phyloP scores from a whole-genome alignment of 441 rosid species.

The Arabidopsis lyrata region DNA sequence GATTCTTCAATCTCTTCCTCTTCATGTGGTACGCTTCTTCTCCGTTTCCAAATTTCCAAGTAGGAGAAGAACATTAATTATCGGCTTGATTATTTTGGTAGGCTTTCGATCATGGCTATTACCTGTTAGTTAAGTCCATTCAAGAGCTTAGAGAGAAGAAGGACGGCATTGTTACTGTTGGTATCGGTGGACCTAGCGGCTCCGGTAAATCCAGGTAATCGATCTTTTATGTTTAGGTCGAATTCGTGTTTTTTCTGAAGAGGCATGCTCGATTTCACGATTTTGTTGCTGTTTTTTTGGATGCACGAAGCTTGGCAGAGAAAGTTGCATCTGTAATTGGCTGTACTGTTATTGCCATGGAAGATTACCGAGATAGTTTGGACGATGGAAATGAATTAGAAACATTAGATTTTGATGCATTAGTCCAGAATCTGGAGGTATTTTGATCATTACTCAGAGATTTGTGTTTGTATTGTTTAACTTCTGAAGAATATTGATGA shows the following conservation, averaged over 20 bases:
- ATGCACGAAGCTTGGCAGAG: slow-evolving; percentile 85
- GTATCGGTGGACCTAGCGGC: slow-evolving; percentile 98
- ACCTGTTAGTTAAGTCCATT: slow-evolving; percentile 84
- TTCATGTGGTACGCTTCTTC: slow-evolving; percentile 73
- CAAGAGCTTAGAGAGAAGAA: slow-evolving; percentile 97
- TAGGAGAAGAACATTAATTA: background rate
- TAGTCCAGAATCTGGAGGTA: slow-evolving; percentile 90
- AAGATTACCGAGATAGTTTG: slow-evolving; percentile 77
- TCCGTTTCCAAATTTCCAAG: background rate
- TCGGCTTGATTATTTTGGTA: slow-evolving; percentile 44
- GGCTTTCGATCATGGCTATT: slow-evolving; percentile 95
- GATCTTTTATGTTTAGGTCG: slow-evolving; percentile 11
- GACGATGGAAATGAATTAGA: slow-evolving; percentile 92
- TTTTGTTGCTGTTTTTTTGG: slow-evolving; percentile 31
- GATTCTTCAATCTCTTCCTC: slow-evolving; percentile 92
- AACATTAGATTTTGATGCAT: slow-evolving; percentile 84
- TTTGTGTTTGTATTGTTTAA: background rate
- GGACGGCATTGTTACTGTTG: slow-evolving; percentile 86
- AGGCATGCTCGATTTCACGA: slow-evolving; percentile 23
- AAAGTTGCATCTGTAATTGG: slow-evolving; percentile 98
- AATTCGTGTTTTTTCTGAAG: background rate
- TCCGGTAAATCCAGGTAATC: slow-evolving; percentile 92
- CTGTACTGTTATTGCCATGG: slow-evolving; percentile 93
- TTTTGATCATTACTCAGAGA: background rate
- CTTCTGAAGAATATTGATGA: slow-evolving; percentile 15